phyloP scores from a whole-genome alignment of 2,329 filamentous ascomycete genomes.

The Cercospora sesami region DNA sequence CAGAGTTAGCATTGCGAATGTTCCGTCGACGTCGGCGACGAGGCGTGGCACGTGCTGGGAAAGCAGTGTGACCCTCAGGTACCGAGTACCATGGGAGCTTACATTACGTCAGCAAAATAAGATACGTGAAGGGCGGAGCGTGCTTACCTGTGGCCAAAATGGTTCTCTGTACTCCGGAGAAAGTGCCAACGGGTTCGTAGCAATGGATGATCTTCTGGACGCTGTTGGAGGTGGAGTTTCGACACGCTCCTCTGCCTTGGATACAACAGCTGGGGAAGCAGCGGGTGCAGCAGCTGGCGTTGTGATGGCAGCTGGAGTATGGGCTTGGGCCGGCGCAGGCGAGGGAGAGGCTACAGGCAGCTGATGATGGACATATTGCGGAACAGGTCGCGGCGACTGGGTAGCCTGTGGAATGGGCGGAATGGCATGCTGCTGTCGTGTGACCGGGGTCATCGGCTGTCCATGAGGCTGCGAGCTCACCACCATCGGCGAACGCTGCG shows the following conservation, averaged over 20 bases:
- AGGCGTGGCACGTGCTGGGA: slow-evolving; percentile 54
- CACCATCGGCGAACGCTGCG: slow-evolving; percentile 46
- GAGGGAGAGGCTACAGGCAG: slow-evolving; percentile 19
- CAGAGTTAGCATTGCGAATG: slow-evolving; percentile 41
- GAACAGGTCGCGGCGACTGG: slow-evolving; percentile 28
- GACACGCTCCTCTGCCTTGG: slow-evolving; percentile 19
- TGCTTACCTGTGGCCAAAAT: slow-evolving; percentile 25
- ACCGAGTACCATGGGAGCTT: slow-evolving; percentile 63
- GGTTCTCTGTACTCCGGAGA: slow-evolving; percentile 23
- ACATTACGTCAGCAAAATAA: slow-evolving; percentile 14
- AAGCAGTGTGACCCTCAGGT: slow-evolving; percentile 48
- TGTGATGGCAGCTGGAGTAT: slow-evolving; percentile 14
- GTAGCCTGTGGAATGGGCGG: slow-evolving; percentile 37
- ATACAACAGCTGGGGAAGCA: slow-evolving; percentile 10
- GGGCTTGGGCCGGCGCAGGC: slow-evolving; percentile 13
- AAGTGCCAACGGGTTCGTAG: slow-evolving; percentile 25
- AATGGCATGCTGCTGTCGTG: slow-evolving; percentile 42
- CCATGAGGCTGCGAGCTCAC: slow-evolving; percentile 49
- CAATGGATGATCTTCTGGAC: slow-evolving; percentile 22
- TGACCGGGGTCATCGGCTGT: slow-evolving; percentile 51
- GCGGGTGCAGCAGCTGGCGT: slow-evolving; percentile 18
- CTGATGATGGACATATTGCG: slow-evolving; percentile 27
- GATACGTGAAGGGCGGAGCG: not conserved
- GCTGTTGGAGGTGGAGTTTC: slow-evolving; percentile 24
- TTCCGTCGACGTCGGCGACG: slow-evolving; percentile 48